Conservation (phyloP, 164 flowering plant species). For the Sedum album region DNA sequence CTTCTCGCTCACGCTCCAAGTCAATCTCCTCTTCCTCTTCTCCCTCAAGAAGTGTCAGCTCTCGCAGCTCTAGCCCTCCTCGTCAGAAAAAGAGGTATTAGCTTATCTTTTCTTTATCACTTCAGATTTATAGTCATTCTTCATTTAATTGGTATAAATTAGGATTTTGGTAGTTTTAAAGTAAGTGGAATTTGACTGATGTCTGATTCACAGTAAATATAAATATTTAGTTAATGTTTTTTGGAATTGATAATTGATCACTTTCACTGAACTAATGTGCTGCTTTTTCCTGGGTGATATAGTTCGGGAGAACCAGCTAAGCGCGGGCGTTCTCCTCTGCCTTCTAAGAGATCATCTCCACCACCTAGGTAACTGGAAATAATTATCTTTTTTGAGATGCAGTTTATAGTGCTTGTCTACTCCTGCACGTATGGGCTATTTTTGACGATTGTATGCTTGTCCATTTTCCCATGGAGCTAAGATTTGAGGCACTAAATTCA, state of each 20-base stretch:
- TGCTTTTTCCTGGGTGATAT: neutral
- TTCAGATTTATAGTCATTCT: neutral
- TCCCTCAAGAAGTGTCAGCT: slow-evolving; percentile 48
- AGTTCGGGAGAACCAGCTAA: slow-evolving; percentile 43
- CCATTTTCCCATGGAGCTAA: too few relatives aligned
- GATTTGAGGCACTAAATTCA: too few relatives aligned
- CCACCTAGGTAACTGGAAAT: slow-evolving; percentile 42
- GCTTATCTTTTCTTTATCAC: neutral
- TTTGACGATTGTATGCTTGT: too few relatives aligned
- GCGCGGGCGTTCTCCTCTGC: slow-evolving; percentile 64
- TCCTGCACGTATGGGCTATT: too few relatives aligned
- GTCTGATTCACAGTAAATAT: too few relatives aligned
- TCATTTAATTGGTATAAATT: too few relatives aligned
- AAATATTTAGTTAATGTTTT: too few relatives aligned
- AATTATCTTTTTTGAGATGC: too few relatives aligned
- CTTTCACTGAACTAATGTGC: neutral
- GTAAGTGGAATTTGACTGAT: too few relatives aligned
- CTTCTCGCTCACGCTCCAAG: slow-evolving; percentile 31
- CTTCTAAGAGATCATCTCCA: slow-evolving; percentile 48
- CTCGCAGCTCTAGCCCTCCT: slow-evolving; percentile 59
- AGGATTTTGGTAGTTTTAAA: too few relatives aligned
- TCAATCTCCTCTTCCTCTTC: slow-evolving; percentile 47
- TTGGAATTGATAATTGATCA: neutral
- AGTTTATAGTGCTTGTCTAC: too few relatives aligned
- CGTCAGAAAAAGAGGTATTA: slow-evolving; percentile 41